Evolutionary conservation across 331 rosid species (phyloP), one percentile per base, ranked within the genome.

Genomic region (Quercus phellos): DNA sequence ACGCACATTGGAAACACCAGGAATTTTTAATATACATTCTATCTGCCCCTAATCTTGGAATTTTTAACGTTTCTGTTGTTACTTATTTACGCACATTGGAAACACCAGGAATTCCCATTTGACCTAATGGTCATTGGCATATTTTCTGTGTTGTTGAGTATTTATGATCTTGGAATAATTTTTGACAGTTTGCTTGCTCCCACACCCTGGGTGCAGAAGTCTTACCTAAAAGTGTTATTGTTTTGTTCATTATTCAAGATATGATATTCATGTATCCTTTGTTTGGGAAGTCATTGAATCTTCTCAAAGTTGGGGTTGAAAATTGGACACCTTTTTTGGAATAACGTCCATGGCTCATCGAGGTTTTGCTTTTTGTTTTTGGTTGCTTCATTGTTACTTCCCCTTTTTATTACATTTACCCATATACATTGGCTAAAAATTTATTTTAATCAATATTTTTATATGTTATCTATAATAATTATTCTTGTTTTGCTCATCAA

Each of bases 401-500:
- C 13, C 34, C 26, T 1, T 9, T 6, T 4, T 19, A 16, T 60
- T 60, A 3, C 22, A 12, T 8, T 35, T 42, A 18, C 30, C 56
- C 11, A 50, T 70, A 70, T 46, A 26, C 32, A 66, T n/a, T 55
- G 30, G 38, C 72, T 34, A n/a, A 7, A 29, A 63, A 38, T 16
- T 29, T 63, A 27, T 63, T 63, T 1, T 63, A 67, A 58, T 1
- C 35, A 19, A 55, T 56, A 16, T 67, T 61, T 46, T 68, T 54
- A 51, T 58, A 22, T 84, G 74, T 78, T 67, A 78, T 78, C 86
- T 74, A 67, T 84, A 70, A 74, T 81, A 46, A 46, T 46, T 73
- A 73, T 78, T 79, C 38, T 80, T 80, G 78, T 77, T 74, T 79
- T 35, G 71, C 56, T 51, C 72, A 73, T 80, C 76, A 68, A 68